Percentiles rank a stretch among this genome's conserved stretches.
These are phyloP conservation scores for Ceriops zippeliana DNA, from an alignment of 345 rosid genomes.

Conservation along the genomic window DNA sequence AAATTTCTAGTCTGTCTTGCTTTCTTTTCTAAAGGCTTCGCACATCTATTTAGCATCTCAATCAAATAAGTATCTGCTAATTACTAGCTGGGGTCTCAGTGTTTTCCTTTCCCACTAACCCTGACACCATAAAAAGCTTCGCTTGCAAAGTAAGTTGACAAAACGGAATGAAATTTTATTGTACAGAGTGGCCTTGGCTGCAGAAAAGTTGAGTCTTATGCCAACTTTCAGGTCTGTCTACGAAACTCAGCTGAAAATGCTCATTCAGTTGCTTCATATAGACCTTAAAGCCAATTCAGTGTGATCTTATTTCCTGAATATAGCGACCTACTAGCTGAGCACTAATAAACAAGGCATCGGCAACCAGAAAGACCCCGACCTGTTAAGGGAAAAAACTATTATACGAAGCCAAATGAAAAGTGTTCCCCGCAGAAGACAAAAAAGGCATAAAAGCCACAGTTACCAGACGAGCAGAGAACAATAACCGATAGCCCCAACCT, in stretches of 20 bases:
- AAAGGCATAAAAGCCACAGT: background rate
- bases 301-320: constrained; percentile 68
- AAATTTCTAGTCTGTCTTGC: too few relatives aligned
- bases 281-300: constrained; percentile 30
- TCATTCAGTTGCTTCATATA: constrained; percentile 8
- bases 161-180: too few relatives aligned
- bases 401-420: background rate
- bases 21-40: too few relatives aligned
- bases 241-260: background rate
- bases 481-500: constrained; percentile 82
- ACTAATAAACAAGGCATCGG: constrained; percentile 73
- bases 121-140: too few relatives aligned
- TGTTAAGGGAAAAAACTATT: constrained; percentile 20
- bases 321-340: constrained; percentile 68
- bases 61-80: too few relatives aligned
- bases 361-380: constrained; percentile 69
- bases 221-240: constrained; percentile 2
- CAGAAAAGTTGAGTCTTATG: constrained; percentile 8
- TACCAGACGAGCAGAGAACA: constrained; percentile 82
- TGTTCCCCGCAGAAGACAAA: background rate
- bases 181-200: too few relatives aligned
- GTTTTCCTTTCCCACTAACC: too few relatives aligned
- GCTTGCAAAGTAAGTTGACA: too few relatives aligned
- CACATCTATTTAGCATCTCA: too few relatives aligned
- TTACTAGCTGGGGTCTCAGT: too few relatives aligned